A percentile compares a stretch with the other conserved stretches of the same genome.
These are phyloP conservation scores for Fusarium sp. DNA, from an alignment of 2,329 filamentous ascomycete genomes.

Conservation along the genomic window DNA sequence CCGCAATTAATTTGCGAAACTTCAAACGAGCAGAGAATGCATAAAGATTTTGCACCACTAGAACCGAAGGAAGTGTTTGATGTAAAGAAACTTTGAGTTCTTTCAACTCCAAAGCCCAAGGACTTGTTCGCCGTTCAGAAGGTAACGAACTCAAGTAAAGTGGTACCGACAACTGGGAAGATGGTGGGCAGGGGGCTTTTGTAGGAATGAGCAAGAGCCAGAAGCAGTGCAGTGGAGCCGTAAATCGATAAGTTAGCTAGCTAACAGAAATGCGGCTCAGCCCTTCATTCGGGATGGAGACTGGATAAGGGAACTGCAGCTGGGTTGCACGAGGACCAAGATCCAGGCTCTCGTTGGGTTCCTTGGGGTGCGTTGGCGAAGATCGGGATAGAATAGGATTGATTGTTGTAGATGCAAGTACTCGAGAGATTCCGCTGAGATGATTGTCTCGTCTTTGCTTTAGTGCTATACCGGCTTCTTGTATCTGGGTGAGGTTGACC, in stretches of 20 bases:
- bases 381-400: slow-evolving; percentile 31
- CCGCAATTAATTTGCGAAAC: neutral
- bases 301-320: slow-evolving; percentile 34
- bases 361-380: slow-evolving; percentile 40
- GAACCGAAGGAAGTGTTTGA: neutral
- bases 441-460: slow-evolving; percentile 30
- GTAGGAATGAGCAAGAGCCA: slow-evolving; percentile 33
- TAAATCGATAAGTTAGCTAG: slow-evolving; percentile 21
- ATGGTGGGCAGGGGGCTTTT: slow-evolving; percentile 47
- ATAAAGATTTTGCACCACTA: neutral
- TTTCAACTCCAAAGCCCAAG: slow-evolving; percentile 11
- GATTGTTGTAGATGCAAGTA: slow-evolving; percentile 24
- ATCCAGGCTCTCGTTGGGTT: slow-evolving; percentile 35
- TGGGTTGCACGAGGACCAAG: slow-evolving; percentile 42
- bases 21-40: neutral
- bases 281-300: slow-evolving; percentile 26
- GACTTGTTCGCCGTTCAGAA: slow-evolving; percentile 22
- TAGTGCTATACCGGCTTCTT: slow-evolving; percentile 24
- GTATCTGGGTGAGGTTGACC: slow-evolving; percentile 25
- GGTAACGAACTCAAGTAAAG: slow-evolving; percentile 26
- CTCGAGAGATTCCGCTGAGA: slow-evolving; percentile 14
- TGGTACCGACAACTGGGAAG: slow-evolving; percentile 23
- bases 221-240: slow-evolving; percentile 19
- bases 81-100: slow-evolving; percentile 2
- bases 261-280: slow-evolving; percentile 45